Evolutionary conservation across 768 basidiomycete species (phyloP).

Genomic region (Amanita muscaria): DNA sequence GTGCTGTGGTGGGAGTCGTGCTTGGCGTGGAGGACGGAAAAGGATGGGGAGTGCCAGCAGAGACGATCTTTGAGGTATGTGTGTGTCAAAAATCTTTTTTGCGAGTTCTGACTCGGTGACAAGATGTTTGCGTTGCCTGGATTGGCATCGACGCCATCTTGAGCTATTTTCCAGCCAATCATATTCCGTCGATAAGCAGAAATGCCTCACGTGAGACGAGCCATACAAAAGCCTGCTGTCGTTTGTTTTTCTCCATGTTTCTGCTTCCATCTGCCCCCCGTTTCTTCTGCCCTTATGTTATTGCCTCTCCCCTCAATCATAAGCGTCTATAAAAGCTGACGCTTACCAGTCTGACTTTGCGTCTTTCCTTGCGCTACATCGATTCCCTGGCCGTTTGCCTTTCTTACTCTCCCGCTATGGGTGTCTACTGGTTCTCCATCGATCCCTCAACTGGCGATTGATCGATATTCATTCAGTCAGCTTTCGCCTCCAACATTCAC

Average conservation of each 20-base stretch:
- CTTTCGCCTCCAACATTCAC: too few relatives aligned
- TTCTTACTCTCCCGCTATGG: too few relatives aligned
- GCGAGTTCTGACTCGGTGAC: background rate
- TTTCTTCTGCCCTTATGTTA: too few relatives aligned
- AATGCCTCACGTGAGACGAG: conserved; percentile 7
- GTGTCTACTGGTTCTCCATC: too few relatives aligned
- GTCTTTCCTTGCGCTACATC: too few relatives aligned
- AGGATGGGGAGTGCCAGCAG: conserved; percentile 59
- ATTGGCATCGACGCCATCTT: conserved; percentile 24
- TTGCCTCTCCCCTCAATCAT: background rate
- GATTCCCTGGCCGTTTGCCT: too few relatives aligned
- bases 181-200: background rate
- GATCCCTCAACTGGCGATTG: too few relatives aligned
- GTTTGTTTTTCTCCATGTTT: background rate
- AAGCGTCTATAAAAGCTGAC: background rate
- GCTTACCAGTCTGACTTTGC: background rate
- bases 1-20: conserved; percentile 58
- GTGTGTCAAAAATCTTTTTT: background rate
- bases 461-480: too few relatives aligned
- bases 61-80: conserved; percentile 61
- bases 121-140: conserved; percentile 52
- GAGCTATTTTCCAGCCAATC: too few relatives aligned
- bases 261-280: background rate
- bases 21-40: conserved; percentile 54
- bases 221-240: background rate